Base-by-base conservation (phyloP, 768 basidiomycete species). In the Pisolithus microcarpus region DNA sequence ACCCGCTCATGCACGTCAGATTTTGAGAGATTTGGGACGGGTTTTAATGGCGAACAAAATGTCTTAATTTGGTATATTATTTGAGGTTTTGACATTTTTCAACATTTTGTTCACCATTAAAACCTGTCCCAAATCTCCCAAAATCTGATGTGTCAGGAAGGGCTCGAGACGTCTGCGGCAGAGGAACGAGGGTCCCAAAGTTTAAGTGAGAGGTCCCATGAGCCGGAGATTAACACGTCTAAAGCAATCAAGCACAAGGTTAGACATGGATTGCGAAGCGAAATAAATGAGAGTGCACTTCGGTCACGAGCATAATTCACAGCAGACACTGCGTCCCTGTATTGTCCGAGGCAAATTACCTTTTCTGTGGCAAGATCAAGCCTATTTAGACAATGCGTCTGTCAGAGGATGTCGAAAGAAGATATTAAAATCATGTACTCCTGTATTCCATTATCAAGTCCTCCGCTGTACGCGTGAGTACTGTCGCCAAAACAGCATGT, bases 161-260 rank as follows among this genome's bases (percentile, higher is more conserved):
- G 11, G 21, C 81, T 53, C 30, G 79, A 75, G 52, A 81, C 78
- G 56, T 82, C 76, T 1, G 81, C 67, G 19, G 70, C 69, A 1
- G 79, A 62, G 0, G 82, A 74, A 34, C 87, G 79, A 0, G 86
- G 80, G 61, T 97, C 92, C 85, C 91, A 96, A 61, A 93, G 80
- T 10, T 85, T 85, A 23, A 98, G 61, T 0, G 90, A 86, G 44
- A 85, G 81, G 65, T 97, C 94, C 92, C 93, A 97, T 15, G 92
- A 93, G 10, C 87, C 91, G 0, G 91, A 86, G 43, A 96, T 77
- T 23, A 97, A 72, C 1, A 70, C 54, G 58, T 87, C 91, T 93
- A 58, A 5, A 45, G 10, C 10, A 23, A 0, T 26, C 40, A 16
- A 19, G 28, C 9, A 37, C 19, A 43, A 21, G 43, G 38, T 43